Percentiles rank a stretch among this genome's conserved stretches.
phyloP scores from a whole-genome alignment of 768 basidiomycete genomes.

The Dioszegia crocea region DNA sequence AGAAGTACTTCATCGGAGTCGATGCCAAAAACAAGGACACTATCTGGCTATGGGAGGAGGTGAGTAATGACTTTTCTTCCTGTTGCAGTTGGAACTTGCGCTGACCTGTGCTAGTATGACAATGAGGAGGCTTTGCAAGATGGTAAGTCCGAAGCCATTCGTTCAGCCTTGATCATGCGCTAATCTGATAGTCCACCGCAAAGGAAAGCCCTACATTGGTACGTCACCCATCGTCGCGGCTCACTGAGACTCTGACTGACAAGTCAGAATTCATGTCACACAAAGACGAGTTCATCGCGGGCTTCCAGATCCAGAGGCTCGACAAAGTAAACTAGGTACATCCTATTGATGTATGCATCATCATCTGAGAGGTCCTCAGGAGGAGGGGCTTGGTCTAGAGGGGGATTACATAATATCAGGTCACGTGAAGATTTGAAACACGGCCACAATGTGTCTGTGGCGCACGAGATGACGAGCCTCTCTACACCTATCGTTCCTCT shows the following conservation, averaged over 20 bases:
- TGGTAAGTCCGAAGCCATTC: neutral
- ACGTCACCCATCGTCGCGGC: neutral
- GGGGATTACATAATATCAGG: no score
- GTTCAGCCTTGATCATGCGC: neutral
- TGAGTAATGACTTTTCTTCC: neutral
- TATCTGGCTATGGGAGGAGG: constrained; percentile 13
- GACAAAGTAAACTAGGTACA: constrained; percentile 5
- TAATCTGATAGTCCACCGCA: constrained; percentile 1
- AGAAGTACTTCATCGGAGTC: constrained; percentile 4
- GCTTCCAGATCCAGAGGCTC: neutral
- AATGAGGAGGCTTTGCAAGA: neutral
- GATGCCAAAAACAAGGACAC: constrained; percentile 4
- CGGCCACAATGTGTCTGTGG: no score
- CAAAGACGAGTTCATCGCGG: constrained; percentile 3
- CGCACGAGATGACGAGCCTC: no score
- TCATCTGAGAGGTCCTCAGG: neutral
- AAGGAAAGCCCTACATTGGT: constrained; percentile 7
- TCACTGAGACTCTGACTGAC: neutral
- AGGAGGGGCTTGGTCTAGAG: no score
- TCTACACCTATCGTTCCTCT: no score
- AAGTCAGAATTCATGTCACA: neutral
- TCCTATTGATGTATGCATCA: neutral
- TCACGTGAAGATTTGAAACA: no score
- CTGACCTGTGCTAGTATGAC: constrained; percentile 3
- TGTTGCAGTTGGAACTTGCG: neutral